phyloP scores from a whole-genome alignment of 345 rosid genomes.

The Raphanus raphanistrum region DNA sequence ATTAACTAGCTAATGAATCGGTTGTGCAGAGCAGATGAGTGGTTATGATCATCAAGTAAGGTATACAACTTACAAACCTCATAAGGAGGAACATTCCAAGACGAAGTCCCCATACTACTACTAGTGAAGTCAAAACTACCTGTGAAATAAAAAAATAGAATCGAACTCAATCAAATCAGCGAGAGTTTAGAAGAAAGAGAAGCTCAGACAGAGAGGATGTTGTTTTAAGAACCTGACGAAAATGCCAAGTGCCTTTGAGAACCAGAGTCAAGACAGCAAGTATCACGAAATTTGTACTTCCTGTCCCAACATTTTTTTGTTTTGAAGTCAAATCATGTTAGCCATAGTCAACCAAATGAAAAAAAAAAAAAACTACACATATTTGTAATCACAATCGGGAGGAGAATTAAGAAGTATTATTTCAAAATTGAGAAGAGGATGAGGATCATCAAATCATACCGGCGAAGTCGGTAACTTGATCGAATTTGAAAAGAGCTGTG shows the following conservation, averaged over 20 bases:
- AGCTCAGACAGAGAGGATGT: not conserved
- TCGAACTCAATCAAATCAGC: not conserved
- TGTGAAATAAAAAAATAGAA: slow-evolving; percentile 36
- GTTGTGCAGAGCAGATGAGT: not conserved
- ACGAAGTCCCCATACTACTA: slow-evolving; percentile 85
- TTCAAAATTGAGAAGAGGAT: not conserved
- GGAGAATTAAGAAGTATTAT: too few species aligned
- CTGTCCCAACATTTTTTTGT: slow-evolving; percentile 39
- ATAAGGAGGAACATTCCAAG: slow-evolving; percentile 67
- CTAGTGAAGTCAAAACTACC: slow-evolving; percentile 72
- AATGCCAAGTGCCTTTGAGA: slow-evolving; percentile 77
- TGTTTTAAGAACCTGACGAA: slow-evolving; percentile 64
- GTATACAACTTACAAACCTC: slow-evolving; percentile 49
- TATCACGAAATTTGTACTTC: slow-evolving; percentile 86
- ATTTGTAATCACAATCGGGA: not conserved
- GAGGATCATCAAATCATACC: slow-evolving; percentile 42
- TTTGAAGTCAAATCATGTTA: slow-evolving; percentile 5
- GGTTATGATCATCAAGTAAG: slow-evolving; percentile 1
- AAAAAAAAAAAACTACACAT: not conserved
- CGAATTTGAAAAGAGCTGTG: slow-evolving; percentile 80
- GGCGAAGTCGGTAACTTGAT: slow-evolving; percentile 94
- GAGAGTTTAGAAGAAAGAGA: not conserved
- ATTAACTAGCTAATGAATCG: not conserved
- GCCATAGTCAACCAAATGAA: slow-evolving; percentile 8
- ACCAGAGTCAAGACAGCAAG: slow-evolving; percentile 76